A percentile compares a stretch with the other conserved stretches of the same genome.
phyloP scores from a whole-genome alignment of 441 rosid species.

The Gossypium laxum region DNA sequence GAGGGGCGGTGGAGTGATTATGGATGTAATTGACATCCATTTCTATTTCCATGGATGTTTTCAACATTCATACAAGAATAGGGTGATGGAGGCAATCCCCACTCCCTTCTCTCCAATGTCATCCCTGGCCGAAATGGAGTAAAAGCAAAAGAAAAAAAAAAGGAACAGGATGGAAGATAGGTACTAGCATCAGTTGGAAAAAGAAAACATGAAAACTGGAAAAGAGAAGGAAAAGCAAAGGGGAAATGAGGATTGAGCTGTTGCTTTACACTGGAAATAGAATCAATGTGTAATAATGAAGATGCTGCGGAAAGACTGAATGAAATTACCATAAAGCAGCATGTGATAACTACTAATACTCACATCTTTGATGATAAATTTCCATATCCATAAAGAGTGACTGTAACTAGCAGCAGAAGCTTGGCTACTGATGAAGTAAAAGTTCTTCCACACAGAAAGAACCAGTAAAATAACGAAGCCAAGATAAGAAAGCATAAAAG shows the following conservation, averaged over 20 bases:
- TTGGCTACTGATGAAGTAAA: constrained; percentile 60
- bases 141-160: not conserved
- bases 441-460: constrained; percentile 60
- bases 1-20: not conserved
- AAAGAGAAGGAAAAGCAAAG: not conserved
- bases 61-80: not conserved
- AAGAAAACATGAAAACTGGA: not conserved
- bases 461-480: constrained; percentile 59
- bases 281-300: constrained; percentile 1
- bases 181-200: not conserved
- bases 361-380: constrained; percentile 49
- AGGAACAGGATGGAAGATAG: not conserved
- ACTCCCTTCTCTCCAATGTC: not conserved
- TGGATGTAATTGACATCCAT: not conserved
- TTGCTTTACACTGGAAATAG: not conserved
- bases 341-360: constrained; percentile 26
- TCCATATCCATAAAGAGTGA: constrained; percentile 47
- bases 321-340: constrained; percentile 6
- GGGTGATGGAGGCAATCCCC: not conserved
- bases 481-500: constrained; percentile 45
- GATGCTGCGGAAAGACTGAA: not conserved
- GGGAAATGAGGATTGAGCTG: not conserved
- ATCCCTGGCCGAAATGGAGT: not conserved
- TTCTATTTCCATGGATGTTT: not conserved
- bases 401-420: constrained; percentile 44